Evolutionary conservation across 2,329 filamentous ascomycete genomes (phyloP).

Genomic region (Nemania sp.): DNA sequence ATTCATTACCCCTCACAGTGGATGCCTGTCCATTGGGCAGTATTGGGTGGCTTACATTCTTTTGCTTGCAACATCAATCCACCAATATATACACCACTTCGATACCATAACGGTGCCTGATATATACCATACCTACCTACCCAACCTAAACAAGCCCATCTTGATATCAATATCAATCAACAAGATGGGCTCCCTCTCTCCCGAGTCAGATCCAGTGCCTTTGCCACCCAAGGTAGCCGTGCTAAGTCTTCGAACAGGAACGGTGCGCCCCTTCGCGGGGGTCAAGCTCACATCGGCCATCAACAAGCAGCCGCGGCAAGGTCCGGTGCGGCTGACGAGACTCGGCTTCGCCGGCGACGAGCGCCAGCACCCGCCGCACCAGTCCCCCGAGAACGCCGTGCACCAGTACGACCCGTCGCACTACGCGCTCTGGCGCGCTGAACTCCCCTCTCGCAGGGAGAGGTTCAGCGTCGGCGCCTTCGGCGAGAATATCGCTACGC

Average conservation of each 20-base stretch:
- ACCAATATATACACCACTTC: too few relatives aligned
- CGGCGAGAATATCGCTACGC: conserved; percentile 64
- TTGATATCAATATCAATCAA: neutral
- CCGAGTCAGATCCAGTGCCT: conserved; percentile 32
- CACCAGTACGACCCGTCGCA: conserved; percentile 61
- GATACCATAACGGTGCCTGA: too few relatives aligned
- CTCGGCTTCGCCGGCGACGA: conserved; percentile 62
- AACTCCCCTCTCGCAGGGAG: conserved; percentile 53
- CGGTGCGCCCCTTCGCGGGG: conserved; percentile 56
- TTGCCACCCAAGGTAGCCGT: conserved; percentile 48
- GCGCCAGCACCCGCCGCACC: conserved; percentile 61
- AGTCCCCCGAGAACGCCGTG: conserved; percentile 64
- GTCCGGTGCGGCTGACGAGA: conserved; percentile 48
- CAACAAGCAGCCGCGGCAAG: conserved; percentile 51
- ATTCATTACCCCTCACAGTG: too few relatives aligned
- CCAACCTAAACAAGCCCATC: too few relatives aligned
- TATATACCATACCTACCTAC: neutral
- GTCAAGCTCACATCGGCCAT: conserved; percentile 59
- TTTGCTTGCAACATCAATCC: too few relatives aligned
- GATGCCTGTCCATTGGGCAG: too few relatives aligned
- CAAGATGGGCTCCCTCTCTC: conserved; percentile 26
- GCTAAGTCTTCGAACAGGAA: conserved; percentile 59
- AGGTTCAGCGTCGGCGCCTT: conserved; percentile 62
- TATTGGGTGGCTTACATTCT: too few relatives aligned
- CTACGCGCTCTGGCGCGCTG: conserved; percentile 57